Evolutionary conservation across 1,284 basidiomycete species (phyloP), one percentile per base, ranked within the genome.

Genomic region (Somion occarium): DNA sequence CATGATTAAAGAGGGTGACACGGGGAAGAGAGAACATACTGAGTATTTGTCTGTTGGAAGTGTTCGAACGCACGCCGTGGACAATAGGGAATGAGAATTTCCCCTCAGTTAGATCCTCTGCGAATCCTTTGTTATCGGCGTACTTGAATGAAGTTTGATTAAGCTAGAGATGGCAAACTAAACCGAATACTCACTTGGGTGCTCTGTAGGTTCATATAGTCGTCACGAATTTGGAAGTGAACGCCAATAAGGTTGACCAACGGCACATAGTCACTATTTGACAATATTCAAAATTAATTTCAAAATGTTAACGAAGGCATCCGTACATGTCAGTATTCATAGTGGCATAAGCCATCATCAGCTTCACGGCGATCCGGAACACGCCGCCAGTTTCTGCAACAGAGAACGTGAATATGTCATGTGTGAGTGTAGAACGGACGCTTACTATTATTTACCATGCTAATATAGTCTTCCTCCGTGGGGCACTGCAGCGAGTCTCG

Each of bases 21-120:
- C n/a, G n/a, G n/a, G n/a, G n/a, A n/a, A n/a, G n/a, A n/a, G 25
- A 5, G 25, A 18, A 73, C 88, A 53, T 59, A 94, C 93, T 95
- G 44, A 96, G 70, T 27, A 97, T 76, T 67, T 90, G 83, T 7
- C 84, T 79, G 61, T 91, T 92, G 0, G 76, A 74, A 11, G 69
- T 72, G 62, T 95, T 84, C 11, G 88, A 80, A 26, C 89, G 80
- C 25, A 98, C 85, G 12, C 88, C 84, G 62, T 98, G 95, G 0
- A 98, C 88, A 51, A 98, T 80, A 0, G 93, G 94, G 66, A 98
- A 98, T 15, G 90, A 93, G 69, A 98, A 98, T 67, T 98, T 98
- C 1, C 95, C 95, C 69, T 98, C 95, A 0, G 92, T 91, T 5
- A 98, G 74, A 62, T 98, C 95, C 69, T 98, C 95, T 4, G 90